Base-by-base conservation (phyloP, 2,329 filamentous ascomycete species). In the Monosporascus sp. region DNA sequence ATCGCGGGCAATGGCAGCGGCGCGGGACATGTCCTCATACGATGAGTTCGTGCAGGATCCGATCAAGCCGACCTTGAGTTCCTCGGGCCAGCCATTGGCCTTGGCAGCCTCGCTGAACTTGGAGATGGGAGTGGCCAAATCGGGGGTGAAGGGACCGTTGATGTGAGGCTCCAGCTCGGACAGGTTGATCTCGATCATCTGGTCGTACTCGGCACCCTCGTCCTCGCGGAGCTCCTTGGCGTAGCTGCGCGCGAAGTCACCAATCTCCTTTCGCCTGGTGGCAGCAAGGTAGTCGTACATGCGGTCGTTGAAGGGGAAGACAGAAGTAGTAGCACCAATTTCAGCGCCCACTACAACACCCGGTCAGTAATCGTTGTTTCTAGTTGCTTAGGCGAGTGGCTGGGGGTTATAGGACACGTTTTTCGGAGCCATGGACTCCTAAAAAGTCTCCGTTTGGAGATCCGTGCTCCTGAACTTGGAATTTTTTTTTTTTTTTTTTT, bases 71-170 rank as follows among this genome's bases (percentile, higher is more conserved):
- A 96, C 94, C 80, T 96, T 97, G 68, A 99, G 82, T 71, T 96
- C 91, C 75, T 94, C 87, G 20, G 94, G 94, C 94, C 94, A 99
- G 74, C 87, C 85, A 79, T 99, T 96, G 68, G 87, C 85, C 80
- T 95, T 91, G 68, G 93, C 93, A 63, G 91, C 90, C 69, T 95
- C 87, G 76, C 89, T 91, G 80, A 97, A 96, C 80, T 97, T 94
- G 77, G 91, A 96, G 73, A 99, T 95, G 50, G 94, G 94, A 7
- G 94, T 97, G 52, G 91, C 92, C 76, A 99, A 82, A 84, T 99
- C 94, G 57, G 94, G 94, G 27, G 94, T 99, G 84, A 97, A 97
- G 61, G 94, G 94, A 62, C 94, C 94, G 80, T 99, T 99, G 80
- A 99, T 91, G 73, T 97, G 91, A 62, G 94, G 94, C 81, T 99